Evolutionary conservation across 257 asterid species (phyloP), one percentile per base, ranked within the genome.

Genomic region (Eustoma russellianum): DNA sequence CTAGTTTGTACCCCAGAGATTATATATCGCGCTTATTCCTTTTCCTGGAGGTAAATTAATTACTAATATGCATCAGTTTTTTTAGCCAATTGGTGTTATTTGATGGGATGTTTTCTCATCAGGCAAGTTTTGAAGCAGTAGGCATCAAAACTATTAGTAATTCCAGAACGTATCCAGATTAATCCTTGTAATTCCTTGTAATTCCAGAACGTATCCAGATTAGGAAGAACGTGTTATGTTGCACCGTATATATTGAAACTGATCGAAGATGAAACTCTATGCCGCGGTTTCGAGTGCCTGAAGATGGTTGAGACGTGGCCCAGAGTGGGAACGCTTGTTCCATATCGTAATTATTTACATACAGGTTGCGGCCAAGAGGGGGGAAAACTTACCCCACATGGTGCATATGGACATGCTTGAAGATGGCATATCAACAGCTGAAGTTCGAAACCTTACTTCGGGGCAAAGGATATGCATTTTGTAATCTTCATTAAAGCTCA

Each of bases 1-100:
- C 77, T 38, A 52, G 58, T 51, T 60, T 10, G 16, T 46, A 59
- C 54, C n/a, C 50, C 50, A 14, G 13, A 33, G 45, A n/a, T 55
- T 58, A 56, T 18, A 9, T 13, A 38, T 47, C 55, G 30, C 33
- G 3, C 30, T 33, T 34, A 34, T 10, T 6, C 17, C 28, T 34
- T 46, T 10, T 6, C 17, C 28, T 48, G 49, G 45, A 55, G 68
- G 62, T 63, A 44, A 13, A 19, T 8, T 15, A 7, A 3, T 17
- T 30, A 19, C 19, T 11, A 14, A 0, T 10, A 30, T 15, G 46
- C 3, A 24, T 24, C 30, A 24, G 30, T 24, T 4, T 24, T 24
- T 24, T 24, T n/a, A n/a, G 30, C 30, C 30, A 24, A 24, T 24
- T 24, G 30, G 30, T 24, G 30, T 2, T 4, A 5, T 6, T 24